Conservation (phyloP, 179 eudicot genomes). For the Beta lomatogona region DNA sequence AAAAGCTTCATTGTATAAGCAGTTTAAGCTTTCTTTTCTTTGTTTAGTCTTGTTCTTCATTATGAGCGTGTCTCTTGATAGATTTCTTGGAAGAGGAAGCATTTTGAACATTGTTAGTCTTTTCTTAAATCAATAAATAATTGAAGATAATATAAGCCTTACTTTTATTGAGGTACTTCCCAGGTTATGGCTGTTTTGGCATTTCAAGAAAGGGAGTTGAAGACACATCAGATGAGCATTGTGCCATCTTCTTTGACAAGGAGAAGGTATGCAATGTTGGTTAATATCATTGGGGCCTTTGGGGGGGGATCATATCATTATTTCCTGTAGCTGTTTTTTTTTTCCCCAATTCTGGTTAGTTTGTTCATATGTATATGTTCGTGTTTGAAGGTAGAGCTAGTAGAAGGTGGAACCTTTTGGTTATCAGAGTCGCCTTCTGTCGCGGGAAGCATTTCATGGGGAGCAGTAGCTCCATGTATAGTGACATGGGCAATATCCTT, state of each 20-base stretch:
- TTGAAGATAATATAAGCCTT: background rate
- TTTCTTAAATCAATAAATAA: background rate
- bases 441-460: conserved; percentile 97
- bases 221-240: conserved; percentile 81
- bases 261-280: conserved; percentile 59
- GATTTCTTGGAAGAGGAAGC: too few species aligned
- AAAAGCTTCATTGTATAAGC: too few species aligned
- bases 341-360: background rate
- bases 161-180: conserved; percentile 4
- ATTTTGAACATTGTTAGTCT: background rate
- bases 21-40: too few species aligned
- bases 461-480: conserved; percentile 77
- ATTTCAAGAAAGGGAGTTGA: conserved; percentile 92
- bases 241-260: conserved; percentile 87
- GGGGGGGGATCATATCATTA: too few species aligned
- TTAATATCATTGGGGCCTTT: too few species aligned
- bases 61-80: too few species aligned
- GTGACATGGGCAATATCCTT: conserved; percentile 99
- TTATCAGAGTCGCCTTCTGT: conserved; percentile 95
- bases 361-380: conserved; percentile 10
- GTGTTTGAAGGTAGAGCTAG: conserved; percentile 69
- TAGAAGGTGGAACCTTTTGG: conserved; percentile 99
- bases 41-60: too few species aligned
- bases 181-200: conserved; percentile 88
- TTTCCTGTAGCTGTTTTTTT: background rate